Evolutionary conservation across 1,139 yeast genomes (phyloP).

Genomic region (Pichia inconspicua): DNA sequence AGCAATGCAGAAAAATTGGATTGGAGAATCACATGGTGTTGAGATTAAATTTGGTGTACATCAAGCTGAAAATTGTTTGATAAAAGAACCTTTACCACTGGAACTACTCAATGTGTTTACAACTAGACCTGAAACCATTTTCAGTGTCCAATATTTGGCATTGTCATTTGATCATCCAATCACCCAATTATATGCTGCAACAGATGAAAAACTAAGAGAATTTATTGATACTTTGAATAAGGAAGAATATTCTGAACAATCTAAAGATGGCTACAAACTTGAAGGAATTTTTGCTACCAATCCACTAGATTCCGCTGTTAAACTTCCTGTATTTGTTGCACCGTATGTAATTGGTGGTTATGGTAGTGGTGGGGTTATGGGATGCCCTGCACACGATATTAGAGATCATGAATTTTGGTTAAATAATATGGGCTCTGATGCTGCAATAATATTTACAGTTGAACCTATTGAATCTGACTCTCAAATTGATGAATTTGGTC

Average conservation of each 20-base stretch:
- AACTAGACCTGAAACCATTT: conserved; percentile 82
- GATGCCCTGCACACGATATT: conserved; percentile 89
- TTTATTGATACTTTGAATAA: conserved; percentile 39
- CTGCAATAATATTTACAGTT: conserved; percentile 37
- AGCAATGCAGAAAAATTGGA: conserved; percentile 90
- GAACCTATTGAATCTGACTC: conserved; percentile 29
- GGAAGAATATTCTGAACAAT: conserved; percentile 28
- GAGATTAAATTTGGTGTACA: conserved; percentile 41
- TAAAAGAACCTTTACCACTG: conserved; percentile 12
- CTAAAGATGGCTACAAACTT: conserved; percentile 56
- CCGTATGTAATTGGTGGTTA: conserved; percentile 81
- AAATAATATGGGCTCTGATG: conserved; percentile 42
- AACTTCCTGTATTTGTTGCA: conserved; percentile 75
- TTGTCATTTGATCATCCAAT: conserved; percentile 66
- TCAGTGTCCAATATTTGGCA: conserved; percentile 76
- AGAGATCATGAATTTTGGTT: conserved; percentile 80
- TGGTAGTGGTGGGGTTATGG: conserved; percentile 95
- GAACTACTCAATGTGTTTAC: conserved; percentile 54
- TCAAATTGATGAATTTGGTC: conserved; percentile 34
- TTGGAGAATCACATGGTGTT: conserved; percentile 81
- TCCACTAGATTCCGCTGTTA: conserved; percentile 43
- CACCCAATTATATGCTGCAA: conserved; percentile 32
- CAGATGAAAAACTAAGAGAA: conserved; percentile 34
- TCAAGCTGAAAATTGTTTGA: conserved; percentile 6
- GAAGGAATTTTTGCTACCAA: conserved; percentile 41